Conservation (phyloP, 129 eudicot genomes). For the Tagetes patula region DNA sequence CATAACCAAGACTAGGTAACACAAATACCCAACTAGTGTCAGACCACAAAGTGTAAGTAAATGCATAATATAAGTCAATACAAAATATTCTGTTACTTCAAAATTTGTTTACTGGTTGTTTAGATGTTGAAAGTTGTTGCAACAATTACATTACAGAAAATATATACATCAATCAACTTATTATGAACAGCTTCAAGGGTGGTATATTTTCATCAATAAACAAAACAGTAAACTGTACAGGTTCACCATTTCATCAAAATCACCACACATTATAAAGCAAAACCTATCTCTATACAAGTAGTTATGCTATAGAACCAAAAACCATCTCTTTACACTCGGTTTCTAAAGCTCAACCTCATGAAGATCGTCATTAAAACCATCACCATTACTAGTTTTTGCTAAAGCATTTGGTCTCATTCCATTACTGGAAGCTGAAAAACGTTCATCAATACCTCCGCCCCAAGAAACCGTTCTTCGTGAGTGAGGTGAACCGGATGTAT, state of each 20-base stretch:
- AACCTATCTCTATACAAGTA: constrained; percentile 40
- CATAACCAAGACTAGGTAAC: too few relatives aligned
- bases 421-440: constrained; percentile 36
- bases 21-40: too few relatives aligned
- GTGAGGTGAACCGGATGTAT: constrained; percentile 41
- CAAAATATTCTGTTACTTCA: too few relatives aligned
- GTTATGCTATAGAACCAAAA: constrained; percentile 8
- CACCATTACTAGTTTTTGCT: constrained; percentile 39
- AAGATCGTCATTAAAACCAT: constrained; percentile 63
- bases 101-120: too few relatives aligned
- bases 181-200: not conserved
- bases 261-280: constrained; percentile 26
- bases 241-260: constrained; percentile 24
- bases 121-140: too few relatives aligned
- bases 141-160: not conserved
- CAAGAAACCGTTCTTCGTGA: constrained; percentile 89
- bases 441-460: constrained; percentile 58
- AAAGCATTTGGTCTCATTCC: constrained; percentile 47
- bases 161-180: not conserved
- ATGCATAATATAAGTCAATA: too few relatives aligned
- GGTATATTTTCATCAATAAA: constrained; percentile 4
- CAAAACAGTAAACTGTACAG: constrained; percentile 45
- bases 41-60: too few relatives aligned
- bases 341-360: constrained; percentile 78
- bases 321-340: not conserved